Conservation (phyloP, 768 basidiomycete species). For the Termitomyces bulborhizus region DNA sequence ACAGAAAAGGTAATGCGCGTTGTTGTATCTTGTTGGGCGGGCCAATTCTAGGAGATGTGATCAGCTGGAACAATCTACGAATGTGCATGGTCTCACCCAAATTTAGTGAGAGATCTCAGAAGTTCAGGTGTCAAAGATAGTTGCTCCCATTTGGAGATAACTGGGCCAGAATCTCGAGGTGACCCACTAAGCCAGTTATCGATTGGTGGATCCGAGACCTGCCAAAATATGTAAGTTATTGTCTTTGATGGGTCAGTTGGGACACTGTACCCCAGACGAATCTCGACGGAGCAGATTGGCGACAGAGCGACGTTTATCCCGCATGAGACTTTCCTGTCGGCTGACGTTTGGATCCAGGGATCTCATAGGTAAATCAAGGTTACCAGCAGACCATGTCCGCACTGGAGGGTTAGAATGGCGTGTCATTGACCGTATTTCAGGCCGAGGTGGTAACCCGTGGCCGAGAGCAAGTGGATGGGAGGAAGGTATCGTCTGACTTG, state of each 20-base stretch:
- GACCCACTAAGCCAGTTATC: constrained; percentile 48
- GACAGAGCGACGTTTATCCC: constrained; percentile 76
- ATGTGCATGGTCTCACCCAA: constrained; percentile 60
- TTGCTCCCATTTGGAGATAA: constrained; percentile 96
- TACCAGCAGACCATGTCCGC: constrained; percentile 84
- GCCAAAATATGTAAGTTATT: constrained; percentile 9
- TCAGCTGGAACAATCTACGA: background rate
- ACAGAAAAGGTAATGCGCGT: constrained; percentile 90
- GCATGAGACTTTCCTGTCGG: constrained; percentile 35
- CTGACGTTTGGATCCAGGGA: constrained; percentile 37
- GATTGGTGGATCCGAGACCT: constrained; percentile 53
- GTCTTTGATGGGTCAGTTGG: background rate
- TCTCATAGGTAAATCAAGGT: constrained; percentile 65
- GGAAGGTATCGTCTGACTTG: constrained; percentile 39
- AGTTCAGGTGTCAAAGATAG: constrained; percentile 81
- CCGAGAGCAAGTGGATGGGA: constrained; percentile 39
- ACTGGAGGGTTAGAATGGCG: constrained; percentile 67
- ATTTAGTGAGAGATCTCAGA: constrained; percentile 83
- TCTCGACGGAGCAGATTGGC: constrained; percentile 66
- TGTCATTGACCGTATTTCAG: constrained; percentile 52
- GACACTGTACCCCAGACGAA: constrained; percentile 57
- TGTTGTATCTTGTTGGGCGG: constrained; percentile 99
- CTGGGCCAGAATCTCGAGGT: constrained; percentile 68
- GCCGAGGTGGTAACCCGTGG: constrained; percentile 59
- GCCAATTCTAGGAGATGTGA: constrained; percentile 57